Percentiles rank a stretch among this genome's conserved stretches.
Evolutionary conservation across 148 eudicot species (phyloP).

Genomic region (Rhododendron ovatum): DNA sequence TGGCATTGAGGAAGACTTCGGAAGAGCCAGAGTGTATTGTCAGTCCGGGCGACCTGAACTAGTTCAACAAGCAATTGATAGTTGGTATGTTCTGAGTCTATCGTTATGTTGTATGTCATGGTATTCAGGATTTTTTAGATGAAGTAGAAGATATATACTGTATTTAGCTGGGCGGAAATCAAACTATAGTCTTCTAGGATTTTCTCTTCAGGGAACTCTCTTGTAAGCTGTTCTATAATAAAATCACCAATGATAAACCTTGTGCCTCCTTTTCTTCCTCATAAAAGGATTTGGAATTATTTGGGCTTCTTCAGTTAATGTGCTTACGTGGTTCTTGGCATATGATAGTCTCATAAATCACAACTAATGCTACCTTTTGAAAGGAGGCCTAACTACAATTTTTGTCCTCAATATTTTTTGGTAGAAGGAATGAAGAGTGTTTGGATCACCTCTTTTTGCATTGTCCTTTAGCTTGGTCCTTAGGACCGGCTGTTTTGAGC

Average conservation of each 20-base stretch:
- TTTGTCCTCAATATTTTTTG: background rate
- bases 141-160: background rate
- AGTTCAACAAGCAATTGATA: conserved; percentile 87
- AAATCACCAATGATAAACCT: background rate
- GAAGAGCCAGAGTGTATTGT: conserved; percentile 83
- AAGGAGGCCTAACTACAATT: background rate
- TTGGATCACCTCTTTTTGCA: background rate
- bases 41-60: conserved; percentile 61
- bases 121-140: background rate
- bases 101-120: background rate
- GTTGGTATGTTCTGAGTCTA: conserved; percentile 48
- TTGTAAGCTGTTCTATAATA: background rate
- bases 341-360: background rate
- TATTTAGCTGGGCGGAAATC: background rate
- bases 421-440: background rate
- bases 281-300: background rate
- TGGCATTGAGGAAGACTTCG: conserved; percentile 87
- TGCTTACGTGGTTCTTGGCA: background rate
- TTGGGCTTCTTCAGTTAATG: background rate
- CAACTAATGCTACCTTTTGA: background rate
- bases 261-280: background rate
- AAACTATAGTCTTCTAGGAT: background rate
- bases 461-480: background rate
- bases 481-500: background rate
- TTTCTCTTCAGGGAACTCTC: background rate